A percentile compares a stretch with the other conserved stretches of the same genome.
Conservation (phyloP, 495 filamentous ascomycete species). For the Schizothecium vesticola region DNA sequence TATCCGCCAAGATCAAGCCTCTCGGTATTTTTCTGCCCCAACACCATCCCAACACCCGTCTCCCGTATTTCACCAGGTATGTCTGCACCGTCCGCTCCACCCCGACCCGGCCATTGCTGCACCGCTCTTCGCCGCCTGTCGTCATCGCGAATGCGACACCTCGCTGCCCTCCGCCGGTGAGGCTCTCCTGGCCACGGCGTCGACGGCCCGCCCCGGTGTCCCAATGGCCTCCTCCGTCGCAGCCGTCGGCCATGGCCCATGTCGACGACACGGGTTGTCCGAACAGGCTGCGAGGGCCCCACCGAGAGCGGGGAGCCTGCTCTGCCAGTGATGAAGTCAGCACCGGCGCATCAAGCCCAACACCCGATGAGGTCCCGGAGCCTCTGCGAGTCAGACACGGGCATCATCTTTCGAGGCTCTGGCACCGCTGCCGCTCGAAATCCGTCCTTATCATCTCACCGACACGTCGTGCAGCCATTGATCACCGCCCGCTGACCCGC, state of each 20-base stretch:
- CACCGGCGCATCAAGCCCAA: conserved; percentile 21
- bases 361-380: conserved; percentile 6
- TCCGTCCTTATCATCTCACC: conserved; percentile 5
- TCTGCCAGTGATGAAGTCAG: conserved; percentile 25
- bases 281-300: conserved; percentile 27
- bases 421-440: neutral
- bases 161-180: conserved; percentile 12
- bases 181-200: conserved; percentile 7
- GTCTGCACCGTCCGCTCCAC: conserved; percentile 15
- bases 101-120: conserved; percentile 15
- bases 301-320: conserved; percentile 27
- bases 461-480: conserved; percentile 11
- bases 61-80: conserved; percentile 22
- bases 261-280: conserved; percentile 13
- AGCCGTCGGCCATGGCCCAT: conserved; percentile 4
- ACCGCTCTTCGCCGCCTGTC: conserved; percentile 25
- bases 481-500: conserved; percentile 26
- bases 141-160: conserved; percentile 33
- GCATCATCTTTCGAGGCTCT: neutral
- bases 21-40: conserved; percentile 2
- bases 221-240: conserved; percentile 17
- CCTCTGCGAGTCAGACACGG: conserved; percentile 1
- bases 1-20: conserved; percentile 5
- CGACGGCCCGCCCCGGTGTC: conserved; percentile 2
- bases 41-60: conserved; percentile 4